Evolutionary conservation across 1,284 basidiomycete species (phyloP).

Genomic region (Cryptococcus wingfieldii): DNA sequence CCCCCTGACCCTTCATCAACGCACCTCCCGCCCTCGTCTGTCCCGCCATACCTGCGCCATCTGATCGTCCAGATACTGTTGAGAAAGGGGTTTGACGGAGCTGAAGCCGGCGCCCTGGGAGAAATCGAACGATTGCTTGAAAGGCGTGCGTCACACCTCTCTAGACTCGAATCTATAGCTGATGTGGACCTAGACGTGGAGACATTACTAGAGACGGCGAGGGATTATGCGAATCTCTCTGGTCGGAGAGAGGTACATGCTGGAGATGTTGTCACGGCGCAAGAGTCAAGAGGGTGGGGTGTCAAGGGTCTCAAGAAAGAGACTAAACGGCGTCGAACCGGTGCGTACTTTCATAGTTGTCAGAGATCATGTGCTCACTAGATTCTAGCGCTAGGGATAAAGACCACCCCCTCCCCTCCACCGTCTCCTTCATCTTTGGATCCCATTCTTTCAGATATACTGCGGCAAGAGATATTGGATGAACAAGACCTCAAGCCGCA

Average conservation of each 20-base stretch:
- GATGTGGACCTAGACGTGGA: slow-evolving; percentile 6
- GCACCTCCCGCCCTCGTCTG: slow-evolving; percentile 19
- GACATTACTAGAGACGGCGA: slow-evolving; percentile 36
- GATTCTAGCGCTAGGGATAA: background rate
- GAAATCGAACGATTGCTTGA: slow-evolving; percentile 43
- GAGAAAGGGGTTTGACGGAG: slow-evolving; percentile 35
- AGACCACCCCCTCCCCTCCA: slow-evolving; percentile 6
- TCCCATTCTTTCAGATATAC: slow-evolving; percentile 3
- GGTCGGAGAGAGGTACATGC: slow-evolving; percentile 25
- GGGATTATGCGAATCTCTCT: slow-evolving; percentile 28
- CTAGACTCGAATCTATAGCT: background rate
- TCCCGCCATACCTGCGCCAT: slow-evolving; percentile 28
- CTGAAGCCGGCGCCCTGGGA: slow-evolving; percentile 39
- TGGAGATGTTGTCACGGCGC: slow-evolving; percentile 28
- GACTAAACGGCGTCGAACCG: slow-evolving; percentile 24
- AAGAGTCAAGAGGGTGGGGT: slow-evolving; percentile 22
- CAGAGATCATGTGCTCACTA: background rate
- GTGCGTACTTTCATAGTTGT: slow-evolving; percentile 11
- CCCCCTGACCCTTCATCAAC: background rate
- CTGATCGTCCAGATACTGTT: slow-evolving; percentile 27
- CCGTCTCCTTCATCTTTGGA: slow-evolving; percentile 7
- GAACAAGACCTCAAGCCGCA: slow-evolving; percentile 12
- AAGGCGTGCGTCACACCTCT: slow-evolving; percentile 27
- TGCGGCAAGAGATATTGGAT: background rate
- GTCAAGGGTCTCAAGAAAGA: slow-evolving; percentile 21